A percentile compares a stretch with the other conserved stretches of the same genome.
Evolutionary conservation across 805 yeast genomes (phyloP).

Genomic region (Myxozyma neotropica): DNA sequence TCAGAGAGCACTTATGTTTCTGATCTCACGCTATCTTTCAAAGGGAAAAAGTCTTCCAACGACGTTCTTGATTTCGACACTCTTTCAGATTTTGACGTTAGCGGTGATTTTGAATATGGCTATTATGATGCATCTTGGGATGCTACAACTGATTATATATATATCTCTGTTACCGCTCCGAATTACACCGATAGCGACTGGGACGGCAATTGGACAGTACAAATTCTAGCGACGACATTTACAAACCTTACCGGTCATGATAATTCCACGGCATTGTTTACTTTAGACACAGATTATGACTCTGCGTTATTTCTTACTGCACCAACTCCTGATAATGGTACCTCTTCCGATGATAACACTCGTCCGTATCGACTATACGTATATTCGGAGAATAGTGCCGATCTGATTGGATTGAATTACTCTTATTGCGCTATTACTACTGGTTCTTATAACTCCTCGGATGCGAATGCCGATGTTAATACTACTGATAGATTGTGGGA

Average conservation of each 20-base stretch:
- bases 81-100: neutral
- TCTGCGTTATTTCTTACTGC: constrained; percentile 19
- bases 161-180: constrained; percentile 14
- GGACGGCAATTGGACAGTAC: constrained; percentile 22
- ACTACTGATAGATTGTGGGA: constrained; percentile 52
- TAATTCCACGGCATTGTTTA: neutral
- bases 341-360: neutral
- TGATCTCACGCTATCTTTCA: neutral
- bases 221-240: constrained; percentile 8
- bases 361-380: constrained; percentile 48
- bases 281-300: constrained; percentile 20
- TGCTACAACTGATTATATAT: neutral
- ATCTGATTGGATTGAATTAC: constrained; percentile 45
- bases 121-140: neutral
- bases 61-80: neutral
- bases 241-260: neutral
- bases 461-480: constrained; percentile 40
- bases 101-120: neutral
- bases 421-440: constrained; percentile 74
- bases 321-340: neutral
- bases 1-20: neutral
- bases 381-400: constrained; percentile 42
- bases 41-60: neutral
- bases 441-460: constrained; percentile 50
- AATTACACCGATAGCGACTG: constrained; percentile 4